Evolutionary conservation across 345 rosid species (phyloP), one percentile per base, ranked within the genome.

Genomic region (Acer campestre): DNA sequence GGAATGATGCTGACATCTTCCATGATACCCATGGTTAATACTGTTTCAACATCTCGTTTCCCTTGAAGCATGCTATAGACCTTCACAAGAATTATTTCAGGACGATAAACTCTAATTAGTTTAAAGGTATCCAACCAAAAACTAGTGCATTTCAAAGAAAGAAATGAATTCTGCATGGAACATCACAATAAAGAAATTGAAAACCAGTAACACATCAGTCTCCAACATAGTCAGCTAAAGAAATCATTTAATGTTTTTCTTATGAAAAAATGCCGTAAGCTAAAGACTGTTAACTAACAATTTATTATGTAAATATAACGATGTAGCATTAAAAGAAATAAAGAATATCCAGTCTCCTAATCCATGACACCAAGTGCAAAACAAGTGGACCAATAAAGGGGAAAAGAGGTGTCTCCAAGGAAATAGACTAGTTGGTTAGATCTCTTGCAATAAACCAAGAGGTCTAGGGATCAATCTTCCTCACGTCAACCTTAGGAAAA

Each of bases 21-120:
- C 95, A 91, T 95, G 75, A 95, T 90, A 83, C 98, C 98, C 98
- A 93, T 95, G 40, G 97, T 92, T 81, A 90, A 82, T 71, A 93
- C 94, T 74, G 98, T 95, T 81, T 93, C 98, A 66, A 88, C 98
- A 78, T 95, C 97, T 78, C 97, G 90, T 82, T 93, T 91, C 75
- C 98, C 97, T 86, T 90, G 98, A 84, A 93, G 88, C 98, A 95
- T 88, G 81, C 98, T 95, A 82, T 93, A 91, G 12, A 95, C 97
- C 98, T 93, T 77, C 73, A 85, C 17, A 80, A 6, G n/a, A 71
- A 70, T 38, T 22, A 73, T 58, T 38, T 53, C 27, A 55, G 61
- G 73, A 35, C 72, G 49, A 72, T 44, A 46, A 40, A 71, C 29
- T 61, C 44, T 72, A 49, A 61, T 61, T 71, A 81, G 51, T 74